Evolutionary conservation across 768 basidiomycete species (phyloP).

Genomic region (Thelephora aurantiotincta): DNA sequence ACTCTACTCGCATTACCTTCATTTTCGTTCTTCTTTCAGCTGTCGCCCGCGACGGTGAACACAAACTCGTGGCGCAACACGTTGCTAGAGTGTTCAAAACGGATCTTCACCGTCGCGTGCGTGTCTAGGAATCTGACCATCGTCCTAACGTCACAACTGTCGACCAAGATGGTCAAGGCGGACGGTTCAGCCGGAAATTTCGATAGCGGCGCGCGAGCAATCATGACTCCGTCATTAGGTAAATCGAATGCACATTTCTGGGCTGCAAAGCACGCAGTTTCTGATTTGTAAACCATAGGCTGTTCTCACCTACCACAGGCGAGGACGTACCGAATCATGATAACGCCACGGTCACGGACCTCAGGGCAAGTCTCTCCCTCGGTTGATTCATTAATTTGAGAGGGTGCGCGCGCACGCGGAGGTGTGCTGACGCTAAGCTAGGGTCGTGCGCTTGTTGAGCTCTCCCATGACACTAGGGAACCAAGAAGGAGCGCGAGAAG

Average conservation of each 20-base stretch:
- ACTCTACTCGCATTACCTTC: slow-evolving; percentile 53
- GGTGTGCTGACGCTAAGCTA: slow-evolving; percentile 15
- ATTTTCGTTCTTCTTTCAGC: slow-evolving; percentile 55
- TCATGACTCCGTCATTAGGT: slow-evolving; percentile 61
- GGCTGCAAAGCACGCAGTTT: background rate
- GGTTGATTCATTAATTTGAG: background rate
- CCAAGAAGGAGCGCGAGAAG: slow-evolving; percentile 10
- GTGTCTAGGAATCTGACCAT: slow-evolving; percentile 3
- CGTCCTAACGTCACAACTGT: slow-evolving; percentile 52
- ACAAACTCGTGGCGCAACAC: slow-evolving; percentile 3
- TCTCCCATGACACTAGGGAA: slow-evolving; percentile 17
- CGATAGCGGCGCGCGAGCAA: slow-evolving; percentile 44
- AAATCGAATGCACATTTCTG: slow-evolving; percentile 3
- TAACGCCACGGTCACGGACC: slow-evolving; percentile 25
- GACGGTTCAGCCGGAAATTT: slow-evolving; percentile 56
- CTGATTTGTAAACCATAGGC: slow-evolving; percentile 10
- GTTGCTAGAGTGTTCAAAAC: slow-evolving; percentile 1
- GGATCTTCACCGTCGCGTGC: slow-evolving; percentile 2
- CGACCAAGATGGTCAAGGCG: slow-evolving; percentile 48
- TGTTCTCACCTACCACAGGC: slow-evolving; percentile 27
- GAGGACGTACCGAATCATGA: slow-evolving; percentile 27
- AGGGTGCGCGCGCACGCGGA: slow-evolving; percentile 2
- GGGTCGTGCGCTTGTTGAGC: slow-evolving; percentile 25
- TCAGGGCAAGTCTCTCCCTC: slow-evolving; percentile 21
- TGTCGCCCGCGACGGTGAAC: slow-evolving; percentile 34